phyloP scores from a whole-genome alignment of 2,329 filamentous ascomycete species.

The Volutella citrinella region DNA sequence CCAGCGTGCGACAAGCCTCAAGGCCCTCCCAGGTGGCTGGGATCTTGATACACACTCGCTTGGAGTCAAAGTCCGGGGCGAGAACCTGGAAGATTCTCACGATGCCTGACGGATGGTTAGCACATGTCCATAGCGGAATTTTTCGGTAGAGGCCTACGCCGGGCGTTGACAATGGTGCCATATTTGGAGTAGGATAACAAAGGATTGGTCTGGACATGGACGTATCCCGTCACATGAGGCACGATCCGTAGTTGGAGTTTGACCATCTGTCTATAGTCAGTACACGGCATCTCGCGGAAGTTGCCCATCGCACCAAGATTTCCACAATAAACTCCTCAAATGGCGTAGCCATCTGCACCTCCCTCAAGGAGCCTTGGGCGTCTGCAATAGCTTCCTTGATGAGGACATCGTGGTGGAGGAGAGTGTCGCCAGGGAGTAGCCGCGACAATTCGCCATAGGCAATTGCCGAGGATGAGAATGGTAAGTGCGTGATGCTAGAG shows the following conservation, averaged over 20 bases:
- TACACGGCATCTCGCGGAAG: fast-evolving
- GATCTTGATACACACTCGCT: conserved; percentile 61
- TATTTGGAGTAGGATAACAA: conserved; percentile 48
- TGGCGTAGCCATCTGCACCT: conserved; percentile 18
- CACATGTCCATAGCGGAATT: too few relatives aligned
- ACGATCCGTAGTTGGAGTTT: conserved; percentile 51
- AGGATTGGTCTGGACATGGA: conserved; percentile 61
- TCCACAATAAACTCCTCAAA: conserved; percentile 53
- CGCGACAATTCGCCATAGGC: conserved; percentile 30
- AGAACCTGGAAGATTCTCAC: conserved; percentile 22
- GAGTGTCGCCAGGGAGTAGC: conserved; percentile 13
- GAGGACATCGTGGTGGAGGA: conserved; percentile 26
- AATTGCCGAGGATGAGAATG: too few relatives aligned
- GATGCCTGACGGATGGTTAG: conserved; percentile 39
- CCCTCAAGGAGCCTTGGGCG: conserved; percentile 15
- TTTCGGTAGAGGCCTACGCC: too few relatives aligned
- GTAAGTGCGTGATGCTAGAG: too few relatives aligned
- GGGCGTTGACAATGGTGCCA: conserved; percentile 48
- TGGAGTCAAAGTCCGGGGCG: conserved; percentile 34
- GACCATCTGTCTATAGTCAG: conserved; percentile 45
- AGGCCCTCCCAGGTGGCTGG: conserved; percentile 63
- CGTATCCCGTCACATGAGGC: conserved; percentile 45
- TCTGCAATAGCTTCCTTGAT: conserved; percentile 25
- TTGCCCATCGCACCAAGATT: conserved; percentile 40
- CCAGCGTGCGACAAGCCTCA: conserved; percentile 53